Percentiles rank a stretch among this genome's conserved stretches.
These are phyloP conservation scores for Ogataea neopini DNA, from an alignment of 805 yeast species.

Conservation along the genomic window DNA sequence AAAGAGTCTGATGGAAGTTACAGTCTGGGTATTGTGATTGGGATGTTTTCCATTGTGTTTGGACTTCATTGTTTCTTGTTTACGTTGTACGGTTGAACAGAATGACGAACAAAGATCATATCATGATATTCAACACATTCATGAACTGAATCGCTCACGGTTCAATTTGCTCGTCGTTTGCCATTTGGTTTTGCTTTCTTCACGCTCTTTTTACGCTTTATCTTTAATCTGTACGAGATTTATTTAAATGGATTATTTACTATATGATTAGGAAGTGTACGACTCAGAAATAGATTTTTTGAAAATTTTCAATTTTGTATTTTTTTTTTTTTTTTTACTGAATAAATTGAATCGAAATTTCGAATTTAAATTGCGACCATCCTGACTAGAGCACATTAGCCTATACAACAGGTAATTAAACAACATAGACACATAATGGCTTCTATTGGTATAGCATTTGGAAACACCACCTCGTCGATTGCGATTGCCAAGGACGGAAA, in stretches of 20 bases:
- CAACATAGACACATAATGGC: conserved; percentile 35
- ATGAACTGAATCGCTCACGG: too few relatives aligned
- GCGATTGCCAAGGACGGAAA: conserved; percentile 90
- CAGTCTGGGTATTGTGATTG: conserved; percentile 12
- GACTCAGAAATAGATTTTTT: conserved; percentile 1
- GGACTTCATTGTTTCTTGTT: conserved; percentile 20
- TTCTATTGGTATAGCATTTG: conserved; percentile 93
- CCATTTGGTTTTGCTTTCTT: not conserved
- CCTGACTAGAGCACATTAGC: not conserved
- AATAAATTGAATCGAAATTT: not conserved
- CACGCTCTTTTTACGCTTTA: not conserved
- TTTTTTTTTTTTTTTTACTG: not conserved
- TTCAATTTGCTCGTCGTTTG: too few relatives aligned
- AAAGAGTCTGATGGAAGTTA: conserved; percentile 6
- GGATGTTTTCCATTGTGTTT: conserved; percentile 15
- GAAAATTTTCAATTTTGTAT: conserved; percentile 6
- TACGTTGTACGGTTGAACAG: not conserved
- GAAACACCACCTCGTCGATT: conserved; percentile 93
- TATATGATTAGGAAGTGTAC: conserved; percentile 3
- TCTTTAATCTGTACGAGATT: not conserved
- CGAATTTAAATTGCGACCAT: not conserved
- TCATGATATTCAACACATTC: too few relatives aligned
- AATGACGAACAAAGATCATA: too few relatives aligned
- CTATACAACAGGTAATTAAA: not conserved
- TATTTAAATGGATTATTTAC: not conserved